Percentiles rank a stretch among this genome's conserved stretches.
These are phyloP conservation scores for Ogataea glucozyma DNA, from an alignment of 805 yeast genomes.

Conservation along the genomic window DNA sequence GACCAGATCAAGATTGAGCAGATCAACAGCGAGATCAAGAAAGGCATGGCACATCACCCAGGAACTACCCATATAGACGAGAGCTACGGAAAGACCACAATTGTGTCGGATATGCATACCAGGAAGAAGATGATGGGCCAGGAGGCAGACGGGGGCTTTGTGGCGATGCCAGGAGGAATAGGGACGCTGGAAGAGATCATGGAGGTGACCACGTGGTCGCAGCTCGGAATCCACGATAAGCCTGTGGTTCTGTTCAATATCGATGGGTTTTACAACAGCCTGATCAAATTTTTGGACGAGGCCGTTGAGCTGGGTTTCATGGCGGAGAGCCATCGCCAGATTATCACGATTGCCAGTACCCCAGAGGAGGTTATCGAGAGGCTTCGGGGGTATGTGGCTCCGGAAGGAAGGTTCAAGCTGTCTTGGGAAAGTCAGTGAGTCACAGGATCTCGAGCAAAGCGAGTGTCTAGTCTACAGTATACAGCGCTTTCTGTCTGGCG, in stretches of 20 bases:
- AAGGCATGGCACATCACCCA: constrained; percentile 57
- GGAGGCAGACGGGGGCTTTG: constrained; percentile 75
- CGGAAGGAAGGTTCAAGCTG: constrained; percentile 74
- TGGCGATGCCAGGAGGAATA: constrained; percentile 89
- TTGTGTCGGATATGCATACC: constrained; percentile 87
- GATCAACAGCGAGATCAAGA: constrained; percentile 48
- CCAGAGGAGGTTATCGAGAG: constrained; percentile 68
- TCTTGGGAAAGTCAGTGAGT: constrained; percentile 42
- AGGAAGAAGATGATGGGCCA: constrained; percentile 82
- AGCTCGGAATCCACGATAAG: constrained; percentile 78
- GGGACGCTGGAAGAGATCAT: constrained; percentile 87
- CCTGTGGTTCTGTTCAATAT: constrained; percentile 78
- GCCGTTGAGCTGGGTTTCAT: constrained; percentile 69
- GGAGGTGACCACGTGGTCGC: constrained; percentile 90
- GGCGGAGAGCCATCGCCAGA: constrained; percentile 60
- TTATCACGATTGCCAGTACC: constrained; percentile 65
- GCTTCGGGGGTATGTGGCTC: constrained; percentile 59
- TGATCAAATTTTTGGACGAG: constrained; percentile 58
- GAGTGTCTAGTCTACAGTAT: too few species aligned
- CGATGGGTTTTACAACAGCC: constrained; percentile 75
- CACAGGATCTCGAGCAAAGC: not conserved
- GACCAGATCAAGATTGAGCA: constrained; percentile 35
- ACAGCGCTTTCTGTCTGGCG: too few species aligned
- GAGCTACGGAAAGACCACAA: constrained; percentile 74
- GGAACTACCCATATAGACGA: constrained; percentile 59